Percentiles rank a stretch among this genome's conserved stretches.
phyloP scores from a whole-genome alignment of 2,329 filamentous ascomycete species.

The Arthrobotrys conoides region DNA sequence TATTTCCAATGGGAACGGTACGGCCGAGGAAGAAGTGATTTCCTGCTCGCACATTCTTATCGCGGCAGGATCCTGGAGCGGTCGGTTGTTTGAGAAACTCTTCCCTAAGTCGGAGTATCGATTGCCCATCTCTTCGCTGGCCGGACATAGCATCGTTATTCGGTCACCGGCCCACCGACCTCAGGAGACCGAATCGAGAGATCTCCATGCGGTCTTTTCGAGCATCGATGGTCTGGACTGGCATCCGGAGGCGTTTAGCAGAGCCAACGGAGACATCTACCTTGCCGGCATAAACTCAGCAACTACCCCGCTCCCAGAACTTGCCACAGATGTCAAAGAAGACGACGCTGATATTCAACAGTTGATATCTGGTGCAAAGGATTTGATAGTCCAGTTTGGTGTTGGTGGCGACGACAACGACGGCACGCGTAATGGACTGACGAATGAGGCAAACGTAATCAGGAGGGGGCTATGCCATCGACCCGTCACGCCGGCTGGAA shows the following conservation, averaged over 20 bases:
- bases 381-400: conserved; percentile 30
- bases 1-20: conserved; percentile 62
- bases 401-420: conserved; percentile 7
- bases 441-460: conserved; percentile 73
- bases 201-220: conserved; percentile 77
- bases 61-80: conserved; percentile 80
- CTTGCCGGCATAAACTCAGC: conserved; percentile 79
- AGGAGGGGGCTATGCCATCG: conserved; percentile 80
- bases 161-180: conserved; percentile 69
- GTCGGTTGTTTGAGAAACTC: conserved; percentile 75
- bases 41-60: conserved; percentile 78
- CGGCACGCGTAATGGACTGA: conserved; percentile 17
- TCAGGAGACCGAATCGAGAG: neutral
- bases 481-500: conserved; percentile 76
- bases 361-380: conserved; percentile 42
- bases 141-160: conserved; percentile 80
- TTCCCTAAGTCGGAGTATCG: conserved; percentile 73
- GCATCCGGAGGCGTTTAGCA: conserved; percentile 79
- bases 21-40: conserved; percentile 65
- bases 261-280: conserved; percentile 78
- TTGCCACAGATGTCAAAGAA: conserved; percentile 67
- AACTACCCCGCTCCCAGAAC: conserved; percentile 73
- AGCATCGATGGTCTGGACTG: conserved; percentile 72
- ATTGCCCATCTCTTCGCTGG: conserved; percentile 75
- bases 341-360: conserved; percentile 65